Evolutionary conservation across 495 filamentous ascomycete species (phyloP).

Genomic region (Aspergillus coremiiformis): DNA sequence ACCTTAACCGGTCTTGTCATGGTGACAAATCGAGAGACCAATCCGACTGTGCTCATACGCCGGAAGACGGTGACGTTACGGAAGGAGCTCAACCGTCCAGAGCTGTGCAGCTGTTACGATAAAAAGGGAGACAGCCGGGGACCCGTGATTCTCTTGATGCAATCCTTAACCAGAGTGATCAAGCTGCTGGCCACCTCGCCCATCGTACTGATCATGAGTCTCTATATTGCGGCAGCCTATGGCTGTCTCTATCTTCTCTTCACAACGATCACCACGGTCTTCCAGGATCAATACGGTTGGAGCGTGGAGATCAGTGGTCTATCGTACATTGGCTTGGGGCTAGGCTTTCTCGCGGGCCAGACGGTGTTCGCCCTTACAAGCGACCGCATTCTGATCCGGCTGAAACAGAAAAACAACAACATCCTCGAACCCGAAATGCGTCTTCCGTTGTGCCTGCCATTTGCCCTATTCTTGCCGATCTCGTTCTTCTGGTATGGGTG

Average conservation of each 20-base stretch:
- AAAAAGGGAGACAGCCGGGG: neutral
- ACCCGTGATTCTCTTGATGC: neutral
- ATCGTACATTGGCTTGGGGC: conserved; percentile 52
- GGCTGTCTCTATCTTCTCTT: conserved; percentile 61
- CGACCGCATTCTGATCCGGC: conserved; percentile 45
- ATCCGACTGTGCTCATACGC: conserved; percentile 44
- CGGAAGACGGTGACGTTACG: conserved; percentile 41
- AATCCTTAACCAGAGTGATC: neutral
- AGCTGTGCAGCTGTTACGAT: conserved; percentile 20
- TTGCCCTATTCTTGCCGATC: conserved; percentile 34
- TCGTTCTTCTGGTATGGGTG: conserved; percentile 31
- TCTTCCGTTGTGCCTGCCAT: conserved; percentile 56
- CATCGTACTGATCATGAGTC: conserved; percentile 44
- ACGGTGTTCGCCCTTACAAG: conserved; percentile 45
- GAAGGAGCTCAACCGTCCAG: conserved; percentile 29
- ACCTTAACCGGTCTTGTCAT: conserved; percentile 29
- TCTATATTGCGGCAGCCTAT: conserved; percentile 58
- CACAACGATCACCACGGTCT: conserved; percentile 60
- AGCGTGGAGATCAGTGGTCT: conserved; percentile 49
- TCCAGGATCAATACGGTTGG: conserved; percentile 49
- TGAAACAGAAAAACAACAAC: conserved; percentile 48
- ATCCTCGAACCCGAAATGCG: conserved; percentile 56
- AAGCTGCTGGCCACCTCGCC: conserved; percentile 37
- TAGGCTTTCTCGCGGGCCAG: conserved; percentile 48
- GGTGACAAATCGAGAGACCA: conserved; percentile 43